These are phyloP conservation scores for Blepharisma stoltei DNA, from an alignment of 73 alveolate genomes.

Conservation along the genomic window DNA sequence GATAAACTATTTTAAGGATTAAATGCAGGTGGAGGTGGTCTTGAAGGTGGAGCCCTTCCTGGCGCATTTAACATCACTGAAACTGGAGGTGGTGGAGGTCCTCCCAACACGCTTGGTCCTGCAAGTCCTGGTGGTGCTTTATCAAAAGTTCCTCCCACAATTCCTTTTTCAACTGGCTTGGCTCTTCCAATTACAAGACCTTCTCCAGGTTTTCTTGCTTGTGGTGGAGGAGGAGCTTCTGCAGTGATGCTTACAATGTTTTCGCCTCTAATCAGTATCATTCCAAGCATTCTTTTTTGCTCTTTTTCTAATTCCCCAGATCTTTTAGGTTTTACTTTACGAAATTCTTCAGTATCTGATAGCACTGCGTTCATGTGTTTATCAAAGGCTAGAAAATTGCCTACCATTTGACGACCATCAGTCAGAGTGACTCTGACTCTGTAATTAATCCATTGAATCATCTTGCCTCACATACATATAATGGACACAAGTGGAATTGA, in stretches of 20 bases:
- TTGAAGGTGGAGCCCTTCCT: constrained; percentile 47
- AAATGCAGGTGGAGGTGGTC: constrained; percentile 51
- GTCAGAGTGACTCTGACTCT: constrained; percentile 92
- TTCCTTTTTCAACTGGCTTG: constrained; percentile 24
- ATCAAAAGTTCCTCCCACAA: not conserved
- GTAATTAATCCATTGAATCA: constrained; percentile 98
- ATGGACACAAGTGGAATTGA: too few relatives aligned
- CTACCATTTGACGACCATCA: constrained; percentile 88
- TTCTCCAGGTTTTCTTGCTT: constrained; percentile 80
- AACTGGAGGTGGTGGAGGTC: constrained; percentile 63
- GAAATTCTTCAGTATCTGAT: constrained; percentile 98
- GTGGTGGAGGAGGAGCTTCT: constrained; percentile 97
- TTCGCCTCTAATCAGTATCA: constrained; percentile 94
- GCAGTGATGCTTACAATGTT: constrained; percentile 96
- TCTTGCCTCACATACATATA: constrained; percentile 67
- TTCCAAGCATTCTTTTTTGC: constrained; percentile 77
- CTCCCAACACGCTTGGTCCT: constrained; percentile 76
- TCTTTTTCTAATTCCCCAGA: constrained; percentile 80
- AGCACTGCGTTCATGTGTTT: constrained; percentile 97
- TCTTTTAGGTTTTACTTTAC: constrained; percentile 92
- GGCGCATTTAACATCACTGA: constrained; percentile 39
- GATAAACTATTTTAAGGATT: constrained; percentile 29
- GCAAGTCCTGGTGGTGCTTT: constrained; percentile 49
- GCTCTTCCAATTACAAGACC: constrained; percentile 63
- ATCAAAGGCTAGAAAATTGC: constrained; percentile 96